Conservation (phyloP, 2,329 filamentous ascomycete species). For the Bipolaris oryzae region DNA sequence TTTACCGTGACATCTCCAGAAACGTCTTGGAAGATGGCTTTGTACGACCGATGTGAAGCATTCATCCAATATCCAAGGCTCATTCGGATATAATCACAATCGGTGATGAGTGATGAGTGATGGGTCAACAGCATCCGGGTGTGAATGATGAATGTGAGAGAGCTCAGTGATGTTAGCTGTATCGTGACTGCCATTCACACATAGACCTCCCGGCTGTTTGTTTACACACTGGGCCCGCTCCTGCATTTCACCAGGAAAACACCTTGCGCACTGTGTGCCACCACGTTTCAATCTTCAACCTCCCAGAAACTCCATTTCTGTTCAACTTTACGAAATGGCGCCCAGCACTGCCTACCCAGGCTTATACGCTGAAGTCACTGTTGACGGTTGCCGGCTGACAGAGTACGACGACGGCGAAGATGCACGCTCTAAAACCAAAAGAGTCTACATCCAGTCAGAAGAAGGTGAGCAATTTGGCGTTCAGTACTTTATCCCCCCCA, state of each 20-base stretch:
- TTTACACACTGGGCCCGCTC: not conserved
- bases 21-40: too few species aligned
- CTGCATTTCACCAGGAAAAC: not conserved
- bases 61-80: too few species aligned
- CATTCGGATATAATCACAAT: too few species aligned
- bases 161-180: not conserved
- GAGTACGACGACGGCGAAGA: conserved; percentile 16
- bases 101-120: too few species aligned
- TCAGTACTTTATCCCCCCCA: conserved; percentile 4
- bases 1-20: too few species aligned
- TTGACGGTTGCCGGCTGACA: conserved; percentile 10
- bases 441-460: conserved; percentile 13
- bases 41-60: too few species aligned
- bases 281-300: not conserved
- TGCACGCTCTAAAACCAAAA: not conserved
- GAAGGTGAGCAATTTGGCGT: conserved; percentile 12
- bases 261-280: not conserved
- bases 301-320: not conserved
- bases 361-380: conserved; percentile 15
- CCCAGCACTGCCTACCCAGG: conserved; percentile 9
- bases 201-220: not conserved
- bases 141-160: not conserved
- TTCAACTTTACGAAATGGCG: conserved; percentile 12
- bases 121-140: not conserved
- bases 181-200: not conserved